Evolutionary conservation across 495 filamentous ascomycete species (phyloP).

Genomic region (Xylaria palmicola): DNA sequence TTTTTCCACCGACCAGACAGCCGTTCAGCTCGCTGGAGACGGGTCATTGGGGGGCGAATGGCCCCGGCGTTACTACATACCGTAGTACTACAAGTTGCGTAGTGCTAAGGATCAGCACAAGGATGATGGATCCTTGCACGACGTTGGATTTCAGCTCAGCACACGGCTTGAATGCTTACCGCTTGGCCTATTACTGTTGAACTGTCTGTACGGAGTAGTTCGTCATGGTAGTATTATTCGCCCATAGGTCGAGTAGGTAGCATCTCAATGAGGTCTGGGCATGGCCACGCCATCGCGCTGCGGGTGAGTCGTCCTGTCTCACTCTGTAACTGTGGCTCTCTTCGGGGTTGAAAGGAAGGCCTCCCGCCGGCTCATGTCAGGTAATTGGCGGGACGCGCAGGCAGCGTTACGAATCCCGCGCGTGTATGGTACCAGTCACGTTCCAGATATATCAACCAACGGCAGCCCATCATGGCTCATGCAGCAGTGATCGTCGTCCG

Average conservation of each 20-base stretch:
- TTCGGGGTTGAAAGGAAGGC: not conserved
- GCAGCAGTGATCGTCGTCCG: constrained; percentile 4
- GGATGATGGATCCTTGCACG: not conserved
- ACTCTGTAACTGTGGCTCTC: not conserved
- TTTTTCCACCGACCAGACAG: no score
- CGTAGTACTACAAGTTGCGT: not conserved
- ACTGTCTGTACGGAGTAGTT: no score
- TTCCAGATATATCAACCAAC: not conserved
- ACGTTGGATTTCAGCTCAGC: constrained; percentile 3
- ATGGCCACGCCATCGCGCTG: no score
- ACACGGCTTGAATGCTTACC: not conserved
- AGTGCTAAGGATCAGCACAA: constrained; percentile 2
- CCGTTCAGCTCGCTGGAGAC: no score
- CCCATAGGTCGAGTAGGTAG: no score
- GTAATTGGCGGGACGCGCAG: not conserved
- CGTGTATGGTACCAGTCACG: constrained; percentile 8
- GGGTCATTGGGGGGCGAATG: no score
- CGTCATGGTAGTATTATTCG: no score
- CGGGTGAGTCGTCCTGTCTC: not conserved
- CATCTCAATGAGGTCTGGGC: no score
- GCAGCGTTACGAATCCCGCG: constrained; percentile 5
- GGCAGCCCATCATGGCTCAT: not conserved
- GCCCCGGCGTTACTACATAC: no score
- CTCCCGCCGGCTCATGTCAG: not conserved
- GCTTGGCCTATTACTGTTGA: constrained; percentile 11